A percentile compares a stretch with the other conserved stretches of the same genome.
Conservation (phyloP, 371 early-diverging fungal species). For the Mortierella sp. region DNA sequence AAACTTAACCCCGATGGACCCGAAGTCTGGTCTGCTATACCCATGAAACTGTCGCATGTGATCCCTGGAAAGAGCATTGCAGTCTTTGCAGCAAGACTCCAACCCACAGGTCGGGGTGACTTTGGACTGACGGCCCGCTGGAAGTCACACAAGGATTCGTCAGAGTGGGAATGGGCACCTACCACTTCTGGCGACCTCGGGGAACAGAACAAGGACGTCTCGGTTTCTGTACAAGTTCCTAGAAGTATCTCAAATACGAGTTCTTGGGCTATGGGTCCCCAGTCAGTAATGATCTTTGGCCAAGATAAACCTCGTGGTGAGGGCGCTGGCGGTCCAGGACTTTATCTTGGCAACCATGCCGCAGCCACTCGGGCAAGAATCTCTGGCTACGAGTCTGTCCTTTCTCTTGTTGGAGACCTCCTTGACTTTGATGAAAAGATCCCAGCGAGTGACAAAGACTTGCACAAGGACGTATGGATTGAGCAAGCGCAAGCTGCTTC, state of each 20-base stretch:
- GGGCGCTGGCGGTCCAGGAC: slow-evolving; percentile 43
- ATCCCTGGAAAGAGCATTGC: slow-evolving; percentile 35
- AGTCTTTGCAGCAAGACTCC: slow-evolving; percentile 36
- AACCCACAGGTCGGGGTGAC: slow-evolving; percentile 52
- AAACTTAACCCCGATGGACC: slow-evolving; percentile 46
- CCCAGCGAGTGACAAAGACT: slow-evolving; percentile 38
- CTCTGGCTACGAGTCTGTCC: slow-evolving; percentile 48
- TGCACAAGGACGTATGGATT: slow-evolving; percentile 40
- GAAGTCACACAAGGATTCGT: slow-evolving; percentile 34
- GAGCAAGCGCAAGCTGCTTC: slow-evolving; percentile 25
- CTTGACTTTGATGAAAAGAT: slow-evolving; percentile 52
- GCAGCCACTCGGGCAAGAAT: slow-evolving; percentile 49
- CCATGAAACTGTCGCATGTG: slow-evolving; percentile 46
- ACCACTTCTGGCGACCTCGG: not conserved
- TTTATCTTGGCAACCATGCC: slow-evolving; percentile 53
- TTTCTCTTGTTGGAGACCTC: slow-evolving; percentile 41
- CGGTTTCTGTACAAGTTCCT: slow-evolving; percentile 37
- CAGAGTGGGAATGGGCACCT: slow-evolving; percentile 49
- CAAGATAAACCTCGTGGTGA: slow-evolving; percentile 28
- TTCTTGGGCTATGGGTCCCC: slow-evolving; percentile 51
- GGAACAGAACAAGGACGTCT: slow-evolving; percentile 23
- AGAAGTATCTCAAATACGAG: slow-evolving; percentile 27
- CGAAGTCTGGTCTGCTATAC: slow-evolving; percentile 37
- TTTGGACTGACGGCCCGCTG: slow-evolving; percentile 52
- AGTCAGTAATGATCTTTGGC: slow-evolving; percentile 46